phyloP scores from a whole-genome alignment of 371 early-diverging fungal species.

The Mortierella sp. region DNA sequence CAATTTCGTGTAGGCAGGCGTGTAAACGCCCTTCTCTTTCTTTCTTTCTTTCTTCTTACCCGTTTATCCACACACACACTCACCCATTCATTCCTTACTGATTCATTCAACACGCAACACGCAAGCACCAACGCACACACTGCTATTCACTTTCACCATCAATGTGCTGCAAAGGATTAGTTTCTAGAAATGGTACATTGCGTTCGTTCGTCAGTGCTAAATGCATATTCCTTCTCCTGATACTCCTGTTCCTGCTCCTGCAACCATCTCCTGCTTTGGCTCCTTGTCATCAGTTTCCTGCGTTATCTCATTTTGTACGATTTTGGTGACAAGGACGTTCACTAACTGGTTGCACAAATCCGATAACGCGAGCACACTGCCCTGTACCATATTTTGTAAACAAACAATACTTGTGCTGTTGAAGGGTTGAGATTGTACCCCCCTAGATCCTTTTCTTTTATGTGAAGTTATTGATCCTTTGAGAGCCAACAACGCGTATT shows the following conservation, averaged over 20 bases:
- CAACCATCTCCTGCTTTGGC: neutral
- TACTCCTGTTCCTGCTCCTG: conserved; percentile 1
- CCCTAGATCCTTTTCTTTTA: neutral
- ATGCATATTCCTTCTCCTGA: neutral
- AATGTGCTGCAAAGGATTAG: neutral
- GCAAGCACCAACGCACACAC: no score
- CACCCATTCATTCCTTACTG: no score
- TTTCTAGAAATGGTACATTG: neutral
- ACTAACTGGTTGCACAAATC: neutral
- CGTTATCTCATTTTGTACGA: neutral
- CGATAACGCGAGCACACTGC: no score
- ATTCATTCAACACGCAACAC: no score
- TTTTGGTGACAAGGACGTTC: neutral
- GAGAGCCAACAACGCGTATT: conserved; percentile 28
- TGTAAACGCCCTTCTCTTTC: no score
- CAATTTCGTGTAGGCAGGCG: no score
- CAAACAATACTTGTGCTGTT: no score
- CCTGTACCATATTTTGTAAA: no score
- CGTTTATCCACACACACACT: no score
- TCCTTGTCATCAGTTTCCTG: conserved; percentile 6
- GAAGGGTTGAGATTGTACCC: no score
- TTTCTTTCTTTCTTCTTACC: no score
- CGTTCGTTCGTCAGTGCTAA: neutral
- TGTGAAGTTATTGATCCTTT: neutral
- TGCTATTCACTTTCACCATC: no score